A percentile compares a stretch with the other conserved stretches of the same genome.
phyloP scores from a whole-genome alignment of 2,329 filamentous ascomycete genomes.

The Aurifilum marmelostoma region DNA sequence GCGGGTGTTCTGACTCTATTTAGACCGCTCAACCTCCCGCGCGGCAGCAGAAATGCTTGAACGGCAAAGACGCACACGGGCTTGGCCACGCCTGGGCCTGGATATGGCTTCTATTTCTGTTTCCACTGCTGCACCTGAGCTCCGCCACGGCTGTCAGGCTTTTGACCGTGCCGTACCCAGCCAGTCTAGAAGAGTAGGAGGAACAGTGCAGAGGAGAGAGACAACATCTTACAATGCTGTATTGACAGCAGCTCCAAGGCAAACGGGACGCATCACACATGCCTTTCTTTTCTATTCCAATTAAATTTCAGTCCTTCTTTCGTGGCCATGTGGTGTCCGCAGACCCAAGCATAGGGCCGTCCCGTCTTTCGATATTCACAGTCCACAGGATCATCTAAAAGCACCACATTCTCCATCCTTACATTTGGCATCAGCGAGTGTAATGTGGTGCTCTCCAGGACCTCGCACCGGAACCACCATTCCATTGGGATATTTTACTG shows the following conservation, averaged over 20 bases:
- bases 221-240: background rate
- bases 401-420: constrained; percentile 20
- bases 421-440: background rate
- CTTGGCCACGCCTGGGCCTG: background rate
- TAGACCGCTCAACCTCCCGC: background rate
- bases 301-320: background rate
- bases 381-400: constrained; percentile 1
- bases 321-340: background rate
- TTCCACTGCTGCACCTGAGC: background rate
- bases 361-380: background rate
- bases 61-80: background rate
- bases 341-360: too few species aligned
- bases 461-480: constrained; percentile 17
- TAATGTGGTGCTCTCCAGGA: constrained; percentile 22
- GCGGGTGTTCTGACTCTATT: background rate
- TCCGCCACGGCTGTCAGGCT: too few species aligned
- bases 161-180: too few species aligned
- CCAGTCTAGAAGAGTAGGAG: too few species aligned
- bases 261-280: too few species aligned
- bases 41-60: background rate
- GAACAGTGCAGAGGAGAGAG: too few species aligned
- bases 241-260: background rate
- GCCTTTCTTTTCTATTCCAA: background rate
- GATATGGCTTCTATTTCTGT: background rate
- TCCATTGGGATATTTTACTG: constrained; percentile 18